Conservation (phyloP, 768 basidiomycete species). For the Mycena epipterygia region DNA sequence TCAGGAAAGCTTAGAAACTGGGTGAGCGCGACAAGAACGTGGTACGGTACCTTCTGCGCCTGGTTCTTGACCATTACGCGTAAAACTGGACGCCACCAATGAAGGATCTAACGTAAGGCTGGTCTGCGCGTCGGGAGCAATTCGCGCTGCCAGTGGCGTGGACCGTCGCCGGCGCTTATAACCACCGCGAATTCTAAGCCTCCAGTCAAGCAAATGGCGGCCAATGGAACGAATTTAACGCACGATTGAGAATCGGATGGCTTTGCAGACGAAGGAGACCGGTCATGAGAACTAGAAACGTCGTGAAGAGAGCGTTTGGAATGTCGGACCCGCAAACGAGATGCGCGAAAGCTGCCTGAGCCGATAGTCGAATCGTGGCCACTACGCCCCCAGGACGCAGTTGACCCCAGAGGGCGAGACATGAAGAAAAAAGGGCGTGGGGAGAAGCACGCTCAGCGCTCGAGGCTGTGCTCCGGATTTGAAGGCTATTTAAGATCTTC, state of each 20-base stretch:
- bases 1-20: neutral
- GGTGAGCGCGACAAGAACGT: neutral
- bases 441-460: conserved; percentile 4
- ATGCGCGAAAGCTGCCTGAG: conserved; percentile 11
- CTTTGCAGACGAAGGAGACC: neutral
- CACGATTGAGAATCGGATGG: neutral
- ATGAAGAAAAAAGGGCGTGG: neutral
- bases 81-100: conserved; percentile 1
- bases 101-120: conserved; percentile 9
- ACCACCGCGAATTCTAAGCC: neutral
- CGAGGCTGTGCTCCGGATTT: too few relatives aligned
- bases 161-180: neutral
- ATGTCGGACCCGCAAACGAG: conserved; percentile 9
- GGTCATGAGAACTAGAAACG: neutral
- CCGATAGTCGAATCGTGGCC: neutral
- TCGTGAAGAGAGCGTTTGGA: neutral
- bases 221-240: neutral
- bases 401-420: conserved; percentile 11
- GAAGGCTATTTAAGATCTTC: too few relatives aligned
- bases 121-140: conserved; percentile 16
- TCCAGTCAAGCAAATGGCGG: neutral
- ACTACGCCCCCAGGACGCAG: conserved; percentile 23
- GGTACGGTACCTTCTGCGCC: neutral
- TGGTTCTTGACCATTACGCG: neutral
- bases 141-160: neutral